Base-by-base conservation (phyloP, 2,329 filamentous ascomycete genomes). In the Elsinoe fawcettii region DNA sequence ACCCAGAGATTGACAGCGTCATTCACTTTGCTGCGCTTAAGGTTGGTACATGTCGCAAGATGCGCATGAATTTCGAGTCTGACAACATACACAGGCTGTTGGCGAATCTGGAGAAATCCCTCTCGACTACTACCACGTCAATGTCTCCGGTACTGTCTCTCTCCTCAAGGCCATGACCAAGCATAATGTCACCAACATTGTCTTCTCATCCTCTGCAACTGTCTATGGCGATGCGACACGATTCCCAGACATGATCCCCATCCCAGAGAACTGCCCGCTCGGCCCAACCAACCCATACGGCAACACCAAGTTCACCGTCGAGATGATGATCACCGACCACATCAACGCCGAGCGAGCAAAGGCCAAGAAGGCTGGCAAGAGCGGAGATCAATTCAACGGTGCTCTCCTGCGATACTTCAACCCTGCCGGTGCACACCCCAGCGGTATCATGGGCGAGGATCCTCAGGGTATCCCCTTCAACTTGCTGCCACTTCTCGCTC, bases 11-110 rank as follows among this genome's bases (percentile, higher is more conserved):
- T 69, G 90, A 96, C 80, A 96, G 89, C 71, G 93, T 97, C 63
- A 97, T 99, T 67, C 93, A 99, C 79, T 99, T 99, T 71, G 95
- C 93, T 62, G 93, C 93, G 22, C 81, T 99, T 65, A 99, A 99
- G 87, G 89, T 87, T 27, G 12, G 41, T 56, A 12, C 20, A 5
- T 16, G n/a, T 27, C 20, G 41, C 41, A 25, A 5, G 11, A 7
- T 12, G 11, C 30, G 18, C 8, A 25, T n/a, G 16, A 41, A 22
- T 2, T 20, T 39, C 51, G n/a, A 25, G 22, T 54, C 58, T 61
- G 34, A 63, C 55, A 34, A 58, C 1, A 37, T n/a, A 16, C 58
- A n/a, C 65, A 95, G 90, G 92, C 95, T 47, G 93, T 99, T 60
- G 93, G 93, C 69, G 92, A 99, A 77, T 97, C 92, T 56, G 84